Base-by-base conservation (phyloP, 1,139 yeast genomes). In the Starmera stellimalicola region DNA sequence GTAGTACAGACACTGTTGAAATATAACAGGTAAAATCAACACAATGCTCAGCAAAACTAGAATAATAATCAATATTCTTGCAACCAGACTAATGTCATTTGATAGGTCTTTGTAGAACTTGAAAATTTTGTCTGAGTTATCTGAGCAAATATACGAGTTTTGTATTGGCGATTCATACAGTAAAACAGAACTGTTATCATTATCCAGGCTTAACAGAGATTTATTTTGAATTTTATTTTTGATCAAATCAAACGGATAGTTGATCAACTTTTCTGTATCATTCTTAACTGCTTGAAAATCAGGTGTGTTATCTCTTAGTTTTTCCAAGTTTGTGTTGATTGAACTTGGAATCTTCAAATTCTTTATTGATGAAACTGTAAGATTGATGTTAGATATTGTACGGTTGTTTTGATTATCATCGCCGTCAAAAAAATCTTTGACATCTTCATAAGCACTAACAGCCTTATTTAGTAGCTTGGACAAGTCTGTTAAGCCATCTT, bases 341-440 rank as follows among this genome's bases (percentile, higher is more conserved):
- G 74, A 58, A 0, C 68, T 47, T 1, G 95, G 85, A 6, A 91
- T 80, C 11, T 69, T 52, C 34, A 91, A 55, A 39, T 77, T 62
- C 36, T 65, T 59, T 41, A 88, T 62, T 1, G 70, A 58, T 4
- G 59, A 52, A 3, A 84, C 64, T 0, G 93, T 77, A 20, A 81
- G 48, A 44, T 77, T 72, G 12, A 91, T 73, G 31, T 62, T 60
- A 12, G 55, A 45, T 9, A 68, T 41, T n/a, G 42, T 37, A 3
- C 61, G 41, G 7, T 59, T 45, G 7, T 39, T 38, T 19, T 45
- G 45, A 19, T 58, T 47, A 12, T 57, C 55, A 18, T 62, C 61
- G 14, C 71, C 77, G 2, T 70, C 62, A 45, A 88, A 77, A 27
- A 81, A 64, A 29, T 60, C 58, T 32, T 71, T 70, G 2, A 84